These are phyloP conservation scores for Cyberlindnera galapagoensis DNA, from an alignment of 805 yeast species.

Conservation along the genomic window DNA sequence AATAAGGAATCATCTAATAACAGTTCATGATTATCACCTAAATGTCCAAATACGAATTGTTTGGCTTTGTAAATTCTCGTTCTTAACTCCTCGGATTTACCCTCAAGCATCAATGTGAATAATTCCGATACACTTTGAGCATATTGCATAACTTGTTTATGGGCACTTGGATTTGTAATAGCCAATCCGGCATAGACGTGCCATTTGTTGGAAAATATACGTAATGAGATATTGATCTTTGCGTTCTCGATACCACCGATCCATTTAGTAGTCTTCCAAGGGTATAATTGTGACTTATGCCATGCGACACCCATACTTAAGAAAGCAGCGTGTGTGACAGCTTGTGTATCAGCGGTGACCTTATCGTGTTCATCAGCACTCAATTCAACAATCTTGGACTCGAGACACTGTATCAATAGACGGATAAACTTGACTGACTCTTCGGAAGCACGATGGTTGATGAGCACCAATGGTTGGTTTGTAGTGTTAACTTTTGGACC, in stretches of 20 bases:
- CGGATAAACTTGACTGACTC: slow-evolving; percentile 57
- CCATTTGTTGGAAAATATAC: slow-evolving; percentile 93
- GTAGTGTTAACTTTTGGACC: slow-evolving; percentile 87
- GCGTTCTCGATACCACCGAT: slow-evolving; percentile 94
- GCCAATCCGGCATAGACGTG: slow-evolving; percentile 98
- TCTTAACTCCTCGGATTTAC: slow-evolving; percentile 49
- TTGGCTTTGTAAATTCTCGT: slow-evolving; percentile 61
- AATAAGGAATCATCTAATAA: slow-evolving; percentile 73
- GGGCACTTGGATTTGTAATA: slow-evolving; percentile 92
- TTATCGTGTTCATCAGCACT: slow-evolving; percentile 87
- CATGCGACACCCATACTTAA: slow-evolving; percentile 96
- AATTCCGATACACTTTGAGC: slow-evolving; percentile 78
- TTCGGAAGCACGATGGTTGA: slow-evolving; percentile 58
- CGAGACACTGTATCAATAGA: slow-evolving; percentile 58
- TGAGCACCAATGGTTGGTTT: slow-evolving; percentile 89
- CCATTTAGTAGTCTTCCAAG: slow-evolving; percentile 87
- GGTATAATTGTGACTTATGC: slow-evolving; percentile 76
- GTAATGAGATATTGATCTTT: slow-evolving; percentile 83
- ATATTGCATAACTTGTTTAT: slow-evolving; percentile 83
- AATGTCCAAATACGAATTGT: slow-evolving; percentile 67
- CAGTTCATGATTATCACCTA: slow-evolving; percentile 48
- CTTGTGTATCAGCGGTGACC: slow-evolving; percentile 97
- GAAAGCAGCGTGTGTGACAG: slow-evolving; percentile 97
- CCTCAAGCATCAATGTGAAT: slow-evolving; percentile 75
- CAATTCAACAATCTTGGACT: slow-evolving; percentile 70